These are phyloP conservation scores for Ophiocordyceps camponoti-saundersi DNA, from an alignment of 2,329 filamentous ascomycete species.

Conservation along the genomic window DNA sequence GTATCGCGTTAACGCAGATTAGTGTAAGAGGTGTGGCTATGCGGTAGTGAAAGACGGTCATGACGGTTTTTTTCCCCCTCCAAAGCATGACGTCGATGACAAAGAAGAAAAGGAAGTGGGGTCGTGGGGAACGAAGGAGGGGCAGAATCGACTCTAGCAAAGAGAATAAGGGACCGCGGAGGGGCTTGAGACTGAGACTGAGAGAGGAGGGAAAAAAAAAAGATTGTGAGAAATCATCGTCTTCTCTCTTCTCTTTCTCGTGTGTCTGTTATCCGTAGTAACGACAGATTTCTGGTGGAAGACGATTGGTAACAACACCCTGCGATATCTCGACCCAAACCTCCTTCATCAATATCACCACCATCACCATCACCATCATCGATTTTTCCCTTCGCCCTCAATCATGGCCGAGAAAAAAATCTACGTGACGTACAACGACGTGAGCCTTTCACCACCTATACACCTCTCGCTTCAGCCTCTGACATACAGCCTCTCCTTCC, in stretches of 20 bases:
- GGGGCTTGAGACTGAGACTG: neutral
- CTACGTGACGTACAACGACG: slow-evolving; percentile 87
- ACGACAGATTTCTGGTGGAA: too few relatives aligned
- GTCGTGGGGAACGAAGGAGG: neutral
- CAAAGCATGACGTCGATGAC: neutral
- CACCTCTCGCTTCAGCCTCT: neutral
- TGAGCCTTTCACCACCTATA: slow-evolving; percentile 23
- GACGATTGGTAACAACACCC: too few relatives aligned
- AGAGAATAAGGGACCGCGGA: neutral
- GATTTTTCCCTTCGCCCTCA: slow-evolving; percentile 1
- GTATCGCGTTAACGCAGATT: neutral
- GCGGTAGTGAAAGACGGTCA: neutral
- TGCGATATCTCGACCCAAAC: neutral
- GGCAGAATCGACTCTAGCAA: neutral
- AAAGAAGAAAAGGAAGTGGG: neutral
- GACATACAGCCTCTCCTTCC: slow-evolving; percentile 5
- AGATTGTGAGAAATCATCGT: too few relatives aligned
- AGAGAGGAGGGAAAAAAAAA: too few relatives aligned
- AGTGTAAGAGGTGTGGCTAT: too few relatives aligned
- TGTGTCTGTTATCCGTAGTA: too few relatives aligned
- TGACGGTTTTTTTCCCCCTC: too few relatives aligned
- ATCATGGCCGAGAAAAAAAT: slow-evolving; percentile 76
- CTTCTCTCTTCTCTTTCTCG: too few relatives aligned
- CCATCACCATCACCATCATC: neutral
- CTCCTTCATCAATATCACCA: neutral